Evolutionary conservation across 2,329 filamentous ascomycete genomes (phyloP), one percentile per base, ranked within the genome.

Genomic region (Epichloe glyceriae): DNA sequence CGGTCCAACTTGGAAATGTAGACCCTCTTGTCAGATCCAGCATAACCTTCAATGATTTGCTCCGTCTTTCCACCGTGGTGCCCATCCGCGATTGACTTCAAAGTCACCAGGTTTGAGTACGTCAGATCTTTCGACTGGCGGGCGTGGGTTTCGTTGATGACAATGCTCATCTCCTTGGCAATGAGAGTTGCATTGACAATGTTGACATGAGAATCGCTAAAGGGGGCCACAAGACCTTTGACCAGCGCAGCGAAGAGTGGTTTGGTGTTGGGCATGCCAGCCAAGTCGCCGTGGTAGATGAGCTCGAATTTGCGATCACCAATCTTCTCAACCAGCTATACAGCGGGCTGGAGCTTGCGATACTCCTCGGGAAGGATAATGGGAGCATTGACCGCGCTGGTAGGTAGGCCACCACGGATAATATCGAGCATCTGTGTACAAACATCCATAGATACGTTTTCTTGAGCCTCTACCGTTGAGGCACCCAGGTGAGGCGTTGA

Each of bases 291-390:
- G 19, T 19, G 19, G 19, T 19, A 19, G 19, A 19, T 19, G 19
- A 19, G 19, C 19, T 19, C 19, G 19, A 19, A 19, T 19, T 19
- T 19, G 19, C 19, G 19, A 19, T 19, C 19, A 19, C 19, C 19
- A 19, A 19, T 19, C 59, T 84, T 85, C 66, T 93, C 87, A 10
- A 90, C 75, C 0, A 93, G 74, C 8, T 73, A 73, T 5, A 91
- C 85, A 57, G 87, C 89, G 0, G 87, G 86, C 58, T 87, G 83
- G 4, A 91, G 72, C 53, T 84, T 87, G 54, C 81, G 75, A 62
- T 88, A 89, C 66, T 91, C 86, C 55, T 89, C 86, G 0, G 86
- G 85, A 15, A 90, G 71, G 54, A 91, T 91, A 50, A 91, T 76
- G 4, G 87, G 86, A 0, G 86, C 86, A 56, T 93, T 91, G 61